These are phyloP conservation scores for Cercospora sesami DNA, from an alignment of 2,329 filamentous ascomycete genomes.

Conservation along the genomic window DNA sequence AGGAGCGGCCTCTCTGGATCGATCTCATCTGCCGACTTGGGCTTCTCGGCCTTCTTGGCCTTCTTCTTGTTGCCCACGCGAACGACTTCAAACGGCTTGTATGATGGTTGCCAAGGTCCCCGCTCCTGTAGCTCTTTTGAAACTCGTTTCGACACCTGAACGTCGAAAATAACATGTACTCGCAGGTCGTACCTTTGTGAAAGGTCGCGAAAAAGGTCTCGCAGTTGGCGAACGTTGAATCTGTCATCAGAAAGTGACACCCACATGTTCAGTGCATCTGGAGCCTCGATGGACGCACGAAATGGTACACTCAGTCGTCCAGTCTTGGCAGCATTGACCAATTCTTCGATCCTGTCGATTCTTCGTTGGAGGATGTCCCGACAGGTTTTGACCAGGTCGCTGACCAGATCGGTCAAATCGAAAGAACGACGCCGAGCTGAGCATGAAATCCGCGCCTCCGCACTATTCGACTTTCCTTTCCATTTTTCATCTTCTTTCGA, in stretches of 20 bases:
- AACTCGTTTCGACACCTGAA: background rate
- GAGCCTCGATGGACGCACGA: background rate
- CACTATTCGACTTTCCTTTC: background rate
- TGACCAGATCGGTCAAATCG: background rate
- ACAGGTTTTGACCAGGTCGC: background rate
- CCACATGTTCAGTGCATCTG: background rate
- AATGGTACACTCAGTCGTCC: background rate
- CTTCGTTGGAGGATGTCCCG: background rate
- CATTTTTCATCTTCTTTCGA: background rate
- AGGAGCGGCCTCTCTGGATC: constrained; percentile 4
- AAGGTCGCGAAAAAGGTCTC: background rate
- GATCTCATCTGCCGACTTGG: background rate
- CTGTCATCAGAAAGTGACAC: background rate
- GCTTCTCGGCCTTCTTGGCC: background rate
- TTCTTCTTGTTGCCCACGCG: background rate
- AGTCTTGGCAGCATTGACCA: background rate
- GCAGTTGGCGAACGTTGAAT: background rate
- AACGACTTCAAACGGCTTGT: background rate
- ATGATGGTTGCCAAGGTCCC: background rate
- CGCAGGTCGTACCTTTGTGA: background rate
- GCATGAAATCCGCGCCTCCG: background rate
- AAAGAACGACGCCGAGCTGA: background rate
- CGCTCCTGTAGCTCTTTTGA: background rate
- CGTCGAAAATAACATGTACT: background rate
- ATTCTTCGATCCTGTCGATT: background rate